Evolutionary conservation across 2,329 filamentous ascomycete species (phyloP).

Genomic region (Calonectria pauciramosa): DNA sequence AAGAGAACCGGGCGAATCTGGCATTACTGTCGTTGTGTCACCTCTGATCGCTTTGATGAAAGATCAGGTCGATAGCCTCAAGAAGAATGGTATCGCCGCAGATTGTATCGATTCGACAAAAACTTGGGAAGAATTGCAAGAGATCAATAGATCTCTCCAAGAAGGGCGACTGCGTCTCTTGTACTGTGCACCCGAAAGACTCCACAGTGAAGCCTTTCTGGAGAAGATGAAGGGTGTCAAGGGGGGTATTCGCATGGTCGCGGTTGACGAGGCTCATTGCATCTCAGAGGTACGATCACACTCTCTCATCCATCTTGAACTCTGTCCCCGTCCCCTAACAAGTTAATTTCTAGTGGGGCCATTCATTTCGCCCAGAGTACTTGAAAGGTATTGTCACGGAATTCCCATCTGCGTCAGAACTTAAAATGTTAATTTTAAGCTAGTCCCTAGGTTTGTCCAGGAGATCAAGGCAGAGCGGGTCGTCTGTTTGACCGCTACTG

Average conservation of each 20-base stretch:
- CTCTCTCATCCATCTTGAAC: rapidly evolving
- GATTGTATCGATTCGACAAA: slow-evolving; percentile 71
- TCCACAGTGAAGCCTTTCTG: slow-evolving; percentile 73
- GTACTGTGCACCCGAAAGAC: slow-evolving; percentile 70
- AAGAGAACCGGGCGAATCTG: slow-evolving; percentile 52
- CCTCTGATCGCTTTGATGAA: slow-evolving; percentile 72
- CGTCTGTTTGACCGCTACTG: slow-evolving; percentile 72
- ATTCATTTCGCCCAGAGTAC: slow-evolving; percentile 65
- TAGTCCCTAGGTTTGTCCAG: slow-evolving; percentile 66
- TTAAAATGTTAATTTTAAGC: background rate
- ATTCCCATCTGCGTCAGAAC: background rate
- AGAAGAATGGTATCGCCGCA: slow-evolving; percentile 63
- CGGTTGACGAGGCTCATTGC: slow-evolving; percentile 71
- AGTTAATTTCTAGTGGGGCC: slow-evolving; percentile 56
- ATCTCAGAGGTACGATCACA: slow-evolving; percentile 57
- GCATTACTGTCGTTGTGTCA: slow-evolving; percentile 69
- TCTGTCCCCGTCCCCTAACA: slow-evolving; percentile 8
- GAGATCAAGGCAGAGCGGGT: slow-evolving; percentile 71
- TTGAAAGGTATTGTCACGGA: slow-evolving; percentile 56
- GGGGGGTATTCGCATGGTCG: slow-evolving; percentile 69
- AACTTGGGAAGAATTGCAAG: slow-evolving; percentile 59
- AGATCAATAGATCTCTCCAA: slow-evolving; percentile 53
- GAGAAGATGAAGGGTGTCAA: slow-evolving; percentile 66
- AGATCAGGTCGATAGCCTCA: slow-evolving; percentile 70
- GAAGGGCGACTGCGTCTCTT: slow-evolving; percentile 65